Conservation (phyloP, 345 rosid species). For the Murraya paniculata region DNA sequence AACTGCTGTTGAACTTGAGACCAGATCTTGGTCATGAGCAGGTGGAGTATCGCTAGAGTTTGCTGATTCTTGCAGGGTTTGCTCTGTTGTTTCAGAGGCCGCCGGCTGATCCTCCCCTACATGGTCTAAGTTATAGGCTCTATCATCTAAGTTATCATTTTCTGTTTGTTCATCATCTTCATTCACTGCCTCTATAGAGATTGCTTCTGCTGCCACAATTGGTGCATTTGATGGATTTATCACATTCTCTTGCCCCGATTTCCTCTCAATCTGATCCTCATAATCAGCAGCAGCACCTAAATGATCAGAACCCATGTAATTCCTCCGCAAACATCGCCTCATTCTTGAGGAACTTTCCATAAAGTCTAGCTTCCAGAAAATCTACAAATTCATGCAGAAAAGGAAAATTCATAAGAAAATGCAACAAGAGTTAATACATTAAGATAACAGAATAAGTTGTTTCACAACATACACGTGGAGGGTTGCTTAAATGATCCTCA, state of each 20-base stretch:
- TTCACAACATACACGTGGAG: slow-evolving; percentile 57
- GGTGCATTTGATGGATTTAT: slow-evolving; percentile 59
- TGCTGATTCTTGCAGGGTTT: slow-evolving; percentile 38
- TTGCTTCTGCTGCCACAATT: slow-evolving; percentile 81
- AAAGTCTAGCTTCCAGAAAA: slow-evolving; percentile 95
- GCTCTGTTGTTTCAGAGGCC: slow-evolving; percentile 47
- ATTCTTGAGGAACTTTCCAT: slow-evolving; percentile 97
- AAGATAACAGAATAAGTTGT: background rate
- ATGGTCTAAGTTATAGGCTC: slow-evolving; percentile 35
- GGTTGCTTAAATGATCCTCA: slow-evolving; percentile 50
- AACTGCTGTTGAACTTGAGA: slow-evolving; percentile 49
- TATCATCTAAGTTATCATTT: slow-evolving; percentile 53
- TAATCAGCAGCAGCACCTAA: slow-evolving; percentile 89
- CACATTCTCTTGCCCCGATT: slow-evolving; percentile 43
- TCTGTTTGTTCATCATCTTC: slow-evolving; percentile 84
- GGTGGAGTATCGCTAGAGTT: slow-evolving; percentile 51
- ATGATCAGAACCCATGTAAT: slow-evolving; percentile 83
- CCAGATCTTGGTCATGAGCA: slow-evolving; percentile 48
- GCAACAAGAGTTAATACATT: background rate
- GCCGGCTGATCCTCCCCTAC: slow-evolving; percentile 43
- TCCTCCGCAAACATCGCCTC: slow-evolving; percentile 83
- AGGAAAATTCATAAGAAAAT: slow-evolving; percentile 13
- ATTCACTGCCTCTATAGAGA: slow-evolving; percentile 63
- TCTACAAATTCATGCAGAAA: slow-evolving; percentile 36
- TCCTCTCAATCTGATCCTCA: slow-evolving; percentile 55